Evolutionary conservation across 1,284 basidiomycete genomes (phyloP).

Genomic region (Trichosporon ovoides): DNA sequence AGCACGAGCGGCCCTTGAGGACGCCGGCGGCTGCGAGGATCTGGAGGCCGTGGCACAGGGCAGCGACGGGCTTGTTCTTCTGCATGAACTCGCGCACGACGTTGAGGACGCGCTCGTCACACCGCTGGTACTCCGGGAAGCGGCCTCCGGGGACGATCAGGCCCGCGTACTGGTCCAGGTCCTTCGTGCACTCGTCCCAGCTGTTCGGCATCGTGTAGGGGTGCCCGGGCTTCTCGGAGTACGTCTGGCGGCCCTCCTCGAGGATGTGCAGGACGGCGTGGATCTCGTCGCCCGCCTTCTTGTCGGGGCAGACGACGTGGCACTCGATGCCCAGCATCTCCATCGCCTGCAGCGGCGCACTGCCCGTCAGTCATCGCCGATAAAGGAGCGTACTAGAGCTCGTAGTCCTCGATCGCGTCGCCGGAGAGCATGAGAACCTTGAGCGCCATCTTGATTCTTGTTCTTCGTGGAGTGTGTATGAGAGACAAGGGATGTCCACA

Average conservation of each 20-base stretch:
- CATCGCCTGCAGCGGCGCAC: slow-evolving; percentile 19
- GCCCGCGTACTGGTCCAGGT: slow-evolving; percentile 18
- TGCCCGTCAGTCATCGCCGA: neutral
- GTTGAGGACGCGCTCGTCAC: slow-evolving; percentile 20
- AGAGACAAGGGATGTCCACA: neutral
- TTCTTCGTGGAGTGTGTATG: neutral
- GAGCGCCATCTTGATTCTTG: neutral
- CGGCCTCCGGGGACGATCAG: slow-evolving; percentile 22
- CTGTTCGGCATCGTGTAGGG: slow-evolving; percentile 17
- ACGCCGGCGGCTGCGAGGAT: slow-evolving; percentile 21
- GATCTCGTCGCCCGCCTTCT: slow-evolving; percentile 16
- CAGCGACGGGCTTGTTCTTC: slow-evolving; percentile 16
- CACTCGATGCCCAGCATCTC: slow-evolving; percentile 23
- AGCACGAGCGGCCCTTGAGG: slow-evolving; percentile 20
- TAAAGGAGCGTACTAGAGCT: slow-evolving; percentile 12
- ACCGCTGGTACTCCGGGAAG: slow-evolving; percentile 20
- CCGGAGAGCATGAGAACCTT: slow-evolving; percentile 19
- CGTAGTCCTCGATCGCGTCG: slow-evolving; percentile 24
- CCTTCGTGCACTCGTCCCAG: slow-evolving; percentile 10
- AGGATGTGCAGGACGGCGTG: slow-evolving; percentile 20
- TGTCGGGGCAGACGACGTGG: slow-evolving; percentile 21
- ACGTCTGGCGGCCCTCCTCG: slow-evolving; percentile 21
- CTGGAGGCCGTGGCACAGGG: slow-evolving; percentile 23
- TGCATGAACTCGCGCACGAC: slow-evolving; percentile 15
- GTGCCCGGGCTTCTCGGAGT: slow-evolving; percentile 21